Base-by-base conservation (phyloP, 306 rosid species). In the Begonia masoniana region DNA sequence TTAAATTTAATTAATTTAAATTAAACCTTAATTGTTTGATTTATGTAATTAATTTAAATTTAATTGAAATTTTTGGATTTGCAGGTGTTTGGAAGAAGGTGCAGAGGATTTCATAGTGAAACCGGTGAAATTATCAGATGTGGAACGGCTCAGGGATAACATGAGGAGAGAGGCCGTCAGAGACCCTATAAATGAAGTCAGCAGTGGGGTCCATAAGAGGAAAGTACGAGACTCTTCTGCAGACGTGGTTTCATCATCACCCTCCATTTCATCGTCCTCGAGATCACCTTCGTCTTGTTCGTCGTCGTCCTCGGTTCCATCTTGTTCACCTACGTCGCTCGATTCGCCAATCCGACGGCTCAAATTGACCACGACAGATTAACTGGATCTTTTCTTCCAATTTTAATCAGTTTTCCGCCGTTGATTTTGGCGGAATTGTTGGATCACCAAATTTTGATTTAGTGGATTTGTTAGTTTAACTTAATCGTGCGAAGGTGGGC, bases 61-160 rank as follows among this genome's bases (percentile, higher is more conserved):
- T 26, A 26, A 26, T 26, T 26, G 36, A 26, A 26, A 26, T 24
- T 26, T 26, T 10, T 21, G 15, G 1, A 47, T 14, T 14, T 0
- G 12, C 56, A 87, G 99, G 48, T 91, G 99, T 59, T 77, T 91
- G 65, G 99, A 91, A 67, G 94, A 91, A 79, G 99, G 99, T 2
- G 99, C 99, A 15, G 94, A 91, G 67, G 99, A 86, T 66, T 91
- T 86, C 68, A 77, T 91, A 75, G 88, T 91, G 71, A 91, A 91
- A 51, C 99, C 99, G 21, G 96, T 91, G 80, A 83, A 91, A 60
- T 48, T 91, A 62, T 66, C 99, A 0, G 99, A 91, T 48, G 96
- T 91, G 68, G 77, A 79, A 60, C 75, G 94, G 43, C 75, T 91
- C 16, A 80, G 63, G 60, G 77, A 70, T 58, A 66, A 60, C 60